A percentile compares a stretch with the other conserved stretches of the same genome.
phyloP scores from a whole-genome alignment of 148 eudicot species.

The Cornus kousa region DNA sequence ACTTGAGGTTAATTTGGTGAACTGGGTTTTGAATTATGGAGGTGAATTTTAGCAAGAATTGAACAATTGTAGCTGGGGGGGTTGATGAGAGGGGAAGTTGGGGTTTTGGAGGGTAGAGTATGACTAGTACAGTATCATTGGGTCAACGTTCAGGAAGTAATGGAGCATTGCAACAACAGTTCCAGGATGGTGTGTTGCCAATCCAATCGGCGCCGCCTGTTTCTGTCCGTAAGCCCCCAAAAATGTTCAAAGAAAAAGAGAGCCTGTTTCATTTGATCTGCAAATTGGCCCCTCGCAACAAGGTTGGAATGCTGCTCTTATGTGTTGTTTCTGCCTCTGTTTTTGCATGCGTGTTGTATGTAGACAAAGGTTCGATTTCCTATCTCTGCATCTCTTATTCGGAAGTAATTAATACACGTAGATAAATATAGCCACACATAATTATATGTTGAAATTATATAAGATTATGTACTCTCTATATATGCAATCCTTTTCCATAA shows the following conservation, averaged over 20 bases:
- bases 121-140: conserved; percentile 58
- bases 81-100: conserved; percentile 24
- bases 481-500: neutral
- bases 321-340: conserved; percentile 70
- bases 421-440: neutral
- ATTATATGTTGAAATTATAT: too few species aligned
- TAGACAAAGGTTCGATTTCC: conserved; percentile 79
- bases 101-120: conserved; percentile 30
- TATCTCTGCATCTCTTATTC: neutral
- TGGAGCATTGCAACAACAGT: conserved; percentile 75
- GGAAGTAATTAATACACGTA: too few species aligned
- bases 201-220: conserved; percentile 40
- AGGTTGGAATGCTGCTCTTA: conserved; percentile 91
- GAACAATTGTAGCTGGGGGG: neutral
- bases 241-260: conserved; percentile 89
- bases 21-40: neutral
- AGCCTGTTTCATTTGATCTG: conserved; percentile 66
- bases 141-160: conserved; percentile 92
- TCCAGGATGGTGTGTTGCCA: conserved; percentile 35
- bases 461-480: neutral
- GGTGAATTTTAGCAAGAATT: neutral
- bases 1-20: neutral
- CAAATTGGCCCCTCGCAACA: conserved; percentile 71
- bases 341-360: conserved; percentile 72
- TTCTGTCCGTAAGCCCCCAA: conserved; percentile 61